Conservation (phyloP, 257 asterid genomes). For the Eucommia ulmoides region DNA sequence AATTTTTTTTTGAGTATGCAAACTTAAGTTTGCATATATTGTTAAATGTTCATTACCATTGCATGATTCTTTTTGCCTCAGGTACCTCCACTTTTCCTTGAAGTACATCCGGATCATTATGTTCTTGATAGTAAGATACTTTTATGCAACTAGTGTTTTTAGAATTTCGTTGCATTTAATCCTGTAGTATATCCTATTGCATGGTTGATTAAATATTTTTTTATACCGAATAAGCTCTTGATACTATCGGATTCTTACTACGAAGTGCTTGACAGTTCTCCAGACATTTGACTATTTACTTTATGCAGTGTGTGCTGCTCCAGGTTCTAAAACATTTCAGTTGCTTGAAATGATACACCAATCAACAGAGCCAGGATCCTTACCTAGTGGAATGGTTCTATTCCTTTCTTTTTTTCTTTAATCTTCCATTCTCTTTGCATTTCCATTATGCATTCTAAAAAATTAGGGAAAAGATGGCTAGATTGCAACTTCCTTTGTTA, state of each 20-base stretch:
- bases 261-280: too few relatives aligned
- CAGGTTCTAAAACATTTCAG: constrained; percentile 97
- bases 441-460: neutral
- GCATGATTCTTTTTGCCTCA: constrained; percentile 26
- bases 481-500: constrained; percentile 10
- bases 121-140: constrained; percentile 92
- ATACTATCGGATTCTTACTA: neutral
- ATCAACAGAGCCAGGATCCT: constrained; percentile 53
- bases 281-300: too few relatives aligned
- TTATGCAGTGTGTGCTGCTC: constrained; percentile 99
- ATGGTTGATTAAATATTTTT: neutral
- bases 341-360: constrained; percentile 93
- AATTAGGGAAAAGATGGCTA: constrained; percentile 7
- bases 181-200: neutral
- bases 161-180: constrained; percentile 5
- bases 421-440: constrained; percentile 3
- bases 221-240: neutral
- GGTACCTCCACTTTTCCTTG: constrained; percentile 99
- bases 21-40: neutral
- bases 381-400: constrained; percentile 85
- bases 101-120: constrained; percentile 80
- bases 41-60: neutral
- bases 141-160: constrained; percentile 6
- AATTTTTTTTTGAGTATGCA: neutral
- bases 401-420: constrained; percentile 8